These are phyloP conservation scores for Salix arbutifolia DNA, from an alignment of 345 rosid species.

Conservation along the genomic window DNA sequence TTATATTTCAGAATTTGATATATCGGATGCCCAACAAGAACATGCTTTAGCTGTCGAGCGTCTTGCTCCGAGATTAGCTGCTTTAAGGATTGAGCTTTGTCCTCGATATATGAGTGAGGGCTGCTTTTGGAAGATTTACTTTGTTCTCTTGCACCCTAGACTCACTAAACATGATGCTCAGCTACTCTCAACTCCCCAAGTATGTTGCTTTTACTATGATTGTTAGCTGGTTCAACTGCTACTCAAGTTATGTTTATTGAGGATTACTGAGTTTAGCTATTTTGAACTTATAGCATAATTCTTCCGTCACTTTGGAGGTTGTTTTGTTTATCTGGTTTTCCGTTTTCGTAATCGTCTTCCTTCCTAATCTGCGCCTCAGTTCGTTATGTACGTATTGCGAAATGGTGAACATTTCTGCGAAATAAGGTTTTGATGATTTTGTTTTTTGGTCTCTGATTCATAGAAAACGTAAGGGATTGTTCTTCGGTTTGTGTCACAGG, in stretches of 20 bases:
- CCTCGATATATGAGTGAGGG: slow-evolving; percentile 83
- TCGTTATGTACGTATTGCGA: not conserved
- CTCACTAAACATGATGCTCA: slow-evolving; percentile 69
- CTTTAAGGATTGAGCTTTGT: slow-evolving; percentile 80
- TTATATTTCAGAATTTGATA: slow-evolving; percentile 57
- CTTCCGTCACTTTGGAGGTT: not conserved
- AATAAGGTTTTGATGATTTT: not conserved
- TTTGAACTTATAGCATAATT: not conserved
- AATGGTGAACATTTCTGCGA: not conserved
- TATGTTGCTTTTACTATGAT: slow-evolving; percentile 22
- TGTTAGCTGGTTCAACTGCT: not conserved
- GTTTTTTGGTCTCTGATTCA: not conserved
- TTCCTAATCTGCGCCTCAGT: not conserved
- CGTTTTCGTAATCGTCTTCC: not conserved
- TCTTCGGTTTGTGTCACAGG: not conserved
- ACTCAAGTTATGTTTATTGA: not conserved
- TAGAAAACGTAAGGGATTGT: not conserved
- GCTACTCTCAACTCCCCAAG: slow-evolving; percentile 76
- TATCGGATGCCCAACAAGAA: slow-evolving; percentile 91
- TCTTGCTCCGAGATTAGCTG: slow-evolving; percentile 74
- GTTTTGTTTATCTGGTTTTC: not conserved
- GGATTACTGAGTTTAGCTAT: not conserved
- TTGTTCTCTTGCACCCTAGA: slow-evolving; percentile 81
- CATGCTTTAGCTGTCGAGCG: slow-evolving; percentile 87
- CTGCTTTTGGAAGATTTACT: slow-evolving; percentile 96